Evolutionary conservation across 2,329 filamentous ascomycete species (phyloP).

Genomic region (Scortechinia acanthostroma): DNA sequence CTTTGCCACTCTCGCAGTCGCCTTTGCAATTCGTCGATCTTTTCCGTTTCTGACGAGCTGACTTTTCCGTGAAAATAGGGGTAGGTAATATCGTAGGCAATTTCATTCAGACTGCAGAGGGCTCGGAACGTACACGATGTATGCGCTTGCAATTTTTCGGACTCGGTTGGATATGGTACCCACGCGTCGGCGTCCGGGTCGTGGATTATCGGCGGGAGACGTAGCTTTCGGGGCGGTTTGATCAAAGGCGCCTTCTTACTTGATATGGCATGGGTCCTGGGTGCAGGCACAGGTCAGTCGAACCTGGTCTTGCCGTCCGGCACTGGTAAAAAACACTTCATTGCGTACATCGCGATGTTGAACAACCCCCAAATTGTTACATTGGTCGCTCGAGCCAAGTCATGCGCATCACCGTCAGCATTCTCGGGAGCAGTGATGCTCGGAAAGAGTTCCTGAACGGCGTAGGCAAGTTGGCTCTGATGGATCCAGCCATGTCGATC

Average conservation of each 20-base stretch:
- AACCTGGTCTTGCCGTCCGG: slow-evolving; percentile 7
- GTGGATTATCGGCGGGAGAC: neutral
- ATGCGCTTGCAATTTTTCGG: neutral
- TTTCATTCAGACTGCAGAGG: neutral
- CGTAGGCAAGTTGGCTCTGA: slow-evolving; percentile 10
- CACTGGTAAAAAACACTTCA: slow-evolving; percentile 12
- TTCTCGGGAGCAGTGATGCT: slow-evolving; percentile 5
- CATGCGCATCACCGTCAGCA: neutral
- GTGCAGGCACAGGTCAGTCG: neutral
- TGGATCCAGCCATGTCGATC: slow-evolving; percentile 17
- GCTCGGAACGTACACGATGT: neutral
- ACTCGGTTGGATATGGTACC: neutral
- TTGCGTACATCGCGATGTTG: slow-evolving; percentile 13
- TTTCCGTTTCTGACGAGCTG: neutral
- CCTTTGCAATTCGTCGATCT: neutral
- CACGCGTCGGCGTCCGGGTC: neutral
- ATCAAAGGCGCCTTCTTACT: neutral
- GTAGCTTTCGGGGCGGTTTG: neutral
- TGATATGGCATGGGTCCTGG: neutral
- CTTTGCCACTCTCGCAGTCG: neutral
- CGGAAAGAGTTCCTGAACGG: slow-evolving; percentile 5
- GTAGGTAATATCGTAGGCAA: neutral
- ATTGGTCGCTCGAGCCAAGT: slow-evolving; percentile 3
- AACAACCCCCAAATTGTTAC: slow-evolving; percentile 9
- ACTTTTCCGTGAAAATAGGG: neutral